Conservation (phyloP, 2,329 filamentous ascomycete genomes). For the Colletotrichum tofieldiae region DNA sequence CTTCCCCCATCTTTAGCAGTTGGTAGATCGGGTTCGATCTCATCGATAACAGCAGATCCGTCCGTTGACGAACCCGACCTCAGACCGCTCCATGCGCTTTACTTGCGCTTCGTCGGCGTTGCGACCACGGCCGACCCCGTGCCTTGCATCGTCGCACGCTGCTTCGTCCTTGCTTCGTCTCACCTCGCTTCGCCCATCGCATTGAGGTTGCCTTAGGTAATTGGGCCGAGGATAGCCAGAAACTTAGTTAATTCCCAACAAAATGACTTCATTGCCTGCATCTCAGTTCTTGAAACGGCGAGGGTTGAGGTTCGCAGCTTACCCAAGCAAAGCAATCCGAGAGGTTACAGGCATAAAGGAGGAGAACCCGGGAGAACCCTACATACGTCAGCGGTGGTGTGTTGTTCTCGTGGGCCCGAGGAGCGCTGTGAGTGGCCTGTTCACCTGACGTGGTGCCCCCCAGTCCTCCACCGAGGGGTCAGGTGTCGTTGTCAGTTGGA, state of each 20-base stretch:
- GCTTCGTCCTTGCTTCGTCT: conserved; percentile 31
- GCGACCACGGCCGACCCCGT: conserved; percentile 36
- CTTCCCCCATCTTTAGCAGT: conserved; percentile 7
- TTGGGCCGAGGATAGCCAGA: conserved; percentile 33
- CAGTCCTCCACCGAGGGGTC: conserved; percentile 41
- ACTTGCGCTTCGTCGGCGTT: conserved; percentile 35
- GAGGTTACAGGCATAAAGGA: conserved; percentile 26
- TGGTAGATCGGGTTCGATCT: conserved; percentile 24
- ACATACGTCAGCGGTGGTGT: conserved; percentile 41
- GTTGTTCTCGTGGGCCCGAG: conserved; percentile 42
- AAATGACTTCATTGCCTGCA: conserved; percentile 25
- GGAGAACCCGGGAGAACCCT: conserved; percentile 29
- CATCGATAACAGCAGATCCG: conserved; percentile 40
- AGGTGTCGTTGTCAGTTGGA: conserved; percentile 42
- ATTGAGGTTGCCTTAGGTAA: conserved; percentile 28
- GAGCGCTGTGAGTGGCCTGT: conserved; percentile 38
- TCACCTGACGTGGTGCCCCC: conserved; percentile 39
- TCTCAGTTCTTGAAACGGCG: conserved; percentile 36
- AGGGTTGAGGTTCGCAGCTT: conserved; percentile 24
- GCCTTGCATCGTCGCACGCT: conserved; percentile 36
- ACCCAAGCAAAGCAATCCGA: not conserved
- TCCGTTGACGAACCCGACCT: conserved; percentile 35
- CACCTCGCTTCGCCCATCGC: conserved; percentile 33
- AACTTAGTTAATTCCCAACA: conserved; percentile 22
- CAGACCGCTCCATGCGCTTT: conserved; percentile 28